These are phyloP conservation scores for Flaveria robusta DNA, from an alignment of 129 eudicot species.

Conservation along the genomic window DNA sequence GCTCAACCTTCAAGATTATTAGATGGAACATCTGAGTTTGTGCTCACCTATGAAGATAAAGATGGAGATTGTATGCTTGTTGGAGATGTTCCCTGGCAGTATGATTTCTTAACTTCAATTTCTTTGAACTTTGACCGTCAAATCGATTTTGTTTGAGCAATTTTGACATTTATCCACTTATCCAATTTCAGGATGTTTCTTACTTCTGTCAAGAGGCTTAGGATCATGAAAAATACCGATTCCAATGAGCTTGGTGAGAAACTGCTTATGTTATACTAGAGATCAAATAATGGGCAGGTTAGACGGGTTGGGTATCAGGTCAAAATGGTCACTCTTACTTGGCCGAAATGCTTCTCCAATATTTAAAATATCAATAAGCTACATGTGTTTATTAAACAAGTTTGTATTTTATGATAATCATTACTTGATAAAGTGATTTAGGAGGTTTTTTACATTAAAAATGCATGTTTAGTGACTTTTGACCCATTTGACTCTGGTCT, in stretches of 20 bases:
- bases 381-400: background rate
- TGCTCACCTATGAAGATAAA: conserved; percentile 95
- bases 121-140: background rate
- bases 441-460: too few relatives aligned
- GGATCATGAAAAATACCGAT: conserved; percentile 83
- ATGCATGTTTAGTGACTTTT: background rate
- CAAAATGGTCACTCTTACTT: background rate
- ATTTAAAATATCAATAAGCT: background rate
- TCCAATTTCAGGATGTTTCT: conserved; percentile 78
- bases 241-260: conserved; percentile 72
- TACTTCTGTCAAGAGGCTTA: conserved; percentile 79
- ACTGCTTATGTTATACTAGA: background rate
- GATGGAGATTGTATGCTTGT: conserved; percentile 99
- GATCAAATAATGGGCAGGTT: background rate
- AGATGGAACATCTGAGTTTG: conserved; percentile 78
- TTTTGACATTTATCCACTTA: conserved; percentile 5
- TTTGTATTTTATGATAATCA: background rate
- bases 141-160: conserved; percentile 5
- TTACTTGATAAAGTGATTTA: background rate
- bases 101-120: conserved; percentile 33
- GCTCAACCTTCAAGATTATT: conserved; percentile 57
- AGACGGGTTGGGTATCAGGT: background rate
- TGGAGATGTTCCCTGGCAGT: conserved; percentile 98
- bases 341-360: background rate
- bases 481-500: background rate